Base-by-base conservation (phyloP, 2,329 filamentous ascomycete species). In the Trichophyton benhamiae region DNA sequence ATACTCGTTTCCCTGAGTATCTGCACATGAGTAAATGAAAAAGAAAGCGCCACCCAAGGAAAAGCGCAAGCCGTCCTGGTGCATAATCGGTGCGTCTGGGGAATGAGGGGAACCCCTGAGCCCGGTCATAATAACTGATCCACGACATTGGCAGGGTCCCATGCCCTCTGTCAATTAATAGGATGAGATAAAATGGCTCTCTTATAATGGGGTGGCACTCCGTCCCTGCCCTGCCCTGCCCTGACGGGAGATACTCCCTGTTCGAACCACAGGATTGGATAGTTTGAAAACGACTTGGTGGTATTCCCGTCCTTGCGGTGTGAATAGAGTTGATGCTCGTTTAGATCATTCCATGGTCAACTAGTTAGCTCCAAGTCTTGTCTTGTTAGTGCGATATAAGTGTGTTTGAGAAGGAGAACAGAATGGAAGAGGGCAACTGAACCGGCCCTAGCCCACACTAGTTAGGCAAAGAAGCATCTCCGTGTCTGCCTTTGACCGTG, bases 291-390 rank as follows among this genome's bases (percentile, higher is more conserved):
- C 33, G 33, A 36, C 7, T 36, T 55, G 3, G 25, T 33, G 8
- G 49, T 49, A 49, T n/a, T 52, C 27, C 49, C 25, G 49, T 55
- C 49, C 49, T 33, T 55, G 49, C n/a, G 27, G 49, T 55, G 49
- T 33, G 27, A 55, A 55, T 55, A 55, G 49, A 55, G 49, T 55
- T 55, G 49, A 55, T 33, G 49, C 49, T 55, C 49, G 49, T 55
- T 17, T 55, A 55, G 25, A 22, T 49, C 46, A 33, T 55, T 27
- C 25, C 27, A 55, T 33, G 8, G 41, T n/a, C 41, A n/a, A 44
- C 41, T 44, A 17, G 41, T 44, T 15, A 6, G 4, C 5, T 55
- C 2, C 20, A 36, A 55, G 25, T 53, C 27, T 25, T 27, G 15
- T 55, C n/a, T 20, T 1, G 20, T 20, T 55, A 55, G 49, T 20